Evolutionary conservation across 768 basidiomycete genomes (phyloP), one percentile per base, ranked within the genome.

Genomic region (Antrodiella citrinella): DNA sequence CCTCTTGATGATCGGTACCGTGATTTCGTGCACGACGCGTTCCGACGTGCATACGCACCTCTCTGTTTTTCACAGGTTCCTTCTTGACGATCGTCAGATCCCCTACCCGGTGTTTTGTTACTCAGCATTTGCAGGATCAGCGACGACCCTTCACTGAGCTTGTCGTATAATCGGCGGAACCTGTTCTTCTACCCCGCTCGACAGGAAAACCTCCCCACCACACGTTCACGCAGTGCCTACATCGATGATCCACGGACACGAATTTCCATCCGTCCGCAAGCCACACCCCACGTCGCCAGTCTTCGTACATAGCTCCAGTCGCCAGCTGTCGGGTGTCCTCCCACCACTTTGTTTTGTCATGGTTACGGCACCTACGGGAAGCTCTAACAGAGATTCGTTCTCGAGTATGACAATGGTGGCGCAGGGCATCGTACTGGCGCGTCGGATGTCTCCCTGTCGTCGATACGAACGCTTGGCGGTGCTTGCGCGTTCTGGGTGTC

Each of bases 331-430:
- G 30, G 30, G 15, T 35, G 30, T 12, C 24, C 24, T 26, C 30
- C 21, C n/a, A 26, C 21, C 23, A 26, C 44, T 13, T 45, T n/a
- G 43, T 18, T 47, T 20, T 5, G 24, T 47, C 45, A 47, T 26
- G 25, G 11, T 47, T 47, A 38, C 15, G 30, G 18, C 20, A 13
- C 45, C 45, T 26, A 18, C 41, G 41, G 41, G 45, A 47, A 12
- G 45, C 23, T 20, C 2, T 38, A 47, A 47, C 45, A 47, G 45
- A 47, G 45, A 47, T 47, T 47, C 45, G 45, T 47, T 45, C 45
- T 47, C 45, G 45, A 47, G 45, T 1, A 19, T 47, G 45, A 43
- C 41, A 22, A 9, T 43, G n/a, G 41, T 43, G 21, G 15, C 21
- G n/a, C 18, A 18, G 30, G 30, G 41, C 18, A 43, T 43, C n/a